These are phyloP conservation scores for Dipteronia sinensis DNA, from an alignment of 345 rosid genomes.

Conservation along the genomic window DNA sequence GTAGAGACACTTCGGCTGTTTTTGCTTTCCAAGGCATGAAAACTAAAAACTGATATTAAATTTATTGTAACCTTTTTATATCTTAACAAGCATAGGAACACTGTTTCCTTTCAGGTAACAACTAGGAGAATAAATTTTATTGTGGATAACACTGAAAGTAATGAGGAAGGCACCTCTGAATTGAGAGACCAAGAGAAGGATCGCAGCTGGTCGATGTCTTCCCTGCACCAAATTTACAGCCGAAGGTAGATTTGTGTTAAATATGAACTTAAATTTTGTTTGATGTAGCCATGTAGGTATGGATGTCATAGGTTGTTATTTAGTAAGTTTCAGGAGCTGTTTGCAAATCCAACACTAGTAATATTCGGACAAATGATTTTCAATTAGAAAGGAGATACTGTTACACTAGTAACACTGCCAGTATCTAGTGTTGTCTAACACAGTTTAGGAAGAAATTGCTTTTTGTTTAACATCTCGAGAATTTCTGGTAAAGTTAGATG, in stretches of 20 bases:
- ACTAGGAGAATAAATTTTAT: constrained; percentile 90
- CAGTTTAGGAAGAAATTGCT: background rate
- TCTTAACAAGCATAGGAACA: constrained; percentile 6
- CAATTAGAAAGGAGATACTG: background rate
- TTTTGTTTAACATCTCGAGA: background rate
- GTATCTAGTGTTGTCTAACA: background rate
- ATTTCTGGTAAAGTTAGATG: constrained; percentile 3
- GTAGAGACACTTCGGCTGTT: constrained; percentile 6
- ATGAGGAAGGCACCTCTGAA: constrained; percentile 47
- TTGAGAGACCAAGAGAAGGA: constrained; percentile 66
- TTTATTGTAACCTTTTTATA: background rate
- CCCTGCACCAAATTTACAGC: constrained; percentile 95
- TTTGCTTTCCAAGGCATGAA: constrained; percentile 11
- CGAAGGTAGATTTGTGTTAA: constrained; percentile 52
- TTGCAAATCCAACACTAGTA: background rate
- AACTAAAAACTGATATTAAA: constrained; percentile 6
- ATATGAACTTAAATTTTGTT: background rate
- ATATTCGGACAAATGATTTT: background rate
- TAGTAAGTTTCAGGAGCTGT: background rate
- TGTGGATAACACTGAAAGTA: constrained; percentile 60
- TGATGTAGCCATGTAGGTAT: background rate
- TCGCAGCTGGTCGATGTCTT: constrained; percentile 82
- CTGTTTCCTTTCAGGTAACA: constrained; percentile 62
- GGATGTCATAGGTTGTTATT: background rate
- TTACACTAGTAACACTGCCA: background rate